phyloP scores from a whole-genome alignment of 2,329 filamentous ascomycete species.

The Huntiella decipiens region DNA sequence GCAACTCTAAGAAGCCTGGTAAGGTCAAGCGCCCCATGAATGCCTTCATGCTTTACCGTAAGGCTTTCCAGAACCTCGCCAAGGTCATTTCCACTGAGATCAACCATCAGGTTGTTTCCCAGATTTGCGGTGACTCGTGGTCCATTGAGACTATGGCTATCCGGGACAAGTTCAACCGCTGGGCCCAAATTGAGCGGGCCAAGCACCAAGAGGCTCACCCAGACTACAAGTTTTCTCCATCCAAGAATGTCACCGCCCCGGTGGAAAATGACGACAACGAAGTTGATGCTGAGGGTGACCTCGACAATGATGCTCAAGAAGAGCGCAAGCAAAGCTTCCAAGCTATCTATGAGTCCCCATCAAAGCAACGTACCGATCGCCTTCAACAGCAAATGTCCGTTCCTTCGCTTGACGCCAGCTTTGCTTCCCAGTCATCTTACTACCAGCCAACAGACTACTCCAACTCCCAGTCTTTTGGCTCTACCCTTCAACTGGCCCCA shows the following conservation, averaged over 20 bases:
- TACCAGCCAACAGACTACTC: too few species aligned
- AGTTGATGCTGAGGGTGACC: constrained; percentile 7
- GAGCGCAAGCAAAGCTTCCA: neutral
- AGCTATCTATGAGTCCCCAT: neutral
- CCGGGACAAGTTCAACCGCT: constrained; percentile 55
- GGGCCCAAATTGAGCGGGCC: constrained; percentile 61
- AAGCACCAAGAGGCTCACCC: constrained; percentile 79
- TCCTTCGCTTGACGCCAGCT: too few species aligned
- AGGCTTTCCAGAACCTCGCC: constrained; percentile 71
- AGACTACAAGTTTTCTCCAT: constrained; percentile 75
- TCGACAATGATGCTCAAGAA: neutral
- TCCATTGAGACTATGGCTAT: constrained; percentile 55
- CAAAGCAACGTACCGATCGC: neutral
- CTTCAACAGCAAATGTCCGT: neutral
- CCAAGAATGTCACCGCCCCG: constrained; percentile 19
- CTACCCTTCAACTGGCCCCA: too few species aligned
- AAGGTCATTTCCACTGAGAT: constrained; percentile 67
- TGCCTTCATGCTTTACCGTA: constrained; percentile 93
- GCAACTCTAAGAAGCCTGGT: constrained; percentile 45
- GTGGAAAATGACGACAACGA: constrained; percentile 21
- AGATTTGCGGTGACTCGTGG: constrained; percentile 77
- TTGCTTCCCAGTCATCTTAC: too few species aligned
- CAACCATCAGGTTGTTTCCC: constrained; percentile 86
- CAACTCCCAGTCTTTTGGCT: too few species aligned
- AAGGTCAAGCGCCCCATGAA: constrained; percentile 91